These are phyloP conservation scores for Fusarium anthophilum DNA, from an alignment of 2,329 filamentous ascomycete genomes.

Conservation along the genomic window DNA sequence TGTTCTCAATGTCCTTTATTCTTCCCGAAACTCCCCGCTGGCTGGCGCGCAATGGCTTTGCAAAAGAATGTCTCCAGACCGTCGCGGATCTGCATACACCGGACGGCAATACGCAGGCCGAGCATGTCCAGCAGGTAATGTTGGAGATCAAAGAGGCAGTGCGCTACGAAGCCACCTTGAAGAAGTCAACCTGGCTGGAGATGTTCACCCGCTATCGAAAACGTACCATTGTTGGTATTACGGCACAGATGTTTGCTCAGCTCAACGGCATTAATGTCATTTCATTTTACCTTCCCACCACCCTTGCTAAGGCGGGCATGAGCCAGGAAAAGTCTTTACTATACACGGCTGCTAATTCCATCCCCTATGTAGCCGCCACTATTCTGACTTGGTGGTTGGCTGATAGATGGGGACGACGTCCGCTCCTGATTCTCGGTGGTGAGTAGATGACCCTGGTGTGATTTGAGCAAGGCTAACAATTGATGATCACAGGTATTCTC, in stretches of 20 bases:
- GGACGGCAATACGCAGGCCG: neutral
- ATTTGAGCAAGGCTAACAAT: neutral
- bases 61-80: neutral
- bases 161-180: neutral
- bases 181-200: slow-evolving; percentile 32
- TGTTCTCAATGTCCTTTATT: neutral
- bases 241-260: neutral
- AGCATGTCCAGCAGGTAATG: neutral
- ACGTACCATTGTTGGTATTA: neutral
- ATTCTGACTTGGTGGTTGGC: neutral
- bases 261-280: neutral
- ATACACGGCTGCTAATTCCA: neutral
- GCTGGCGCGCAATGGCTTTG: neutral
- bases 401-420: neutral
- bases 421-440: neutral
- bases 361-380: neutral
- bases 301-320: neutral
- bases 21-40: neutral
- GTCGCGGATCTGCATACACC: neutral
- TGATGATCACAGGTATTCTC: neutral
- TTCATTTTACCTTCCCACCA: neutral
- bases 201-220: slow-evolving; percentile 55
- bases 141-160: neutral
- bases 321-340: neutral
- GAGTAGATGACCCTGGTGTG: neutral